Evolutionary conservation across 2,329 filamentous ascomycete genomes (phyloP).

Genomic region (Clonostachys rosea): DNA sequence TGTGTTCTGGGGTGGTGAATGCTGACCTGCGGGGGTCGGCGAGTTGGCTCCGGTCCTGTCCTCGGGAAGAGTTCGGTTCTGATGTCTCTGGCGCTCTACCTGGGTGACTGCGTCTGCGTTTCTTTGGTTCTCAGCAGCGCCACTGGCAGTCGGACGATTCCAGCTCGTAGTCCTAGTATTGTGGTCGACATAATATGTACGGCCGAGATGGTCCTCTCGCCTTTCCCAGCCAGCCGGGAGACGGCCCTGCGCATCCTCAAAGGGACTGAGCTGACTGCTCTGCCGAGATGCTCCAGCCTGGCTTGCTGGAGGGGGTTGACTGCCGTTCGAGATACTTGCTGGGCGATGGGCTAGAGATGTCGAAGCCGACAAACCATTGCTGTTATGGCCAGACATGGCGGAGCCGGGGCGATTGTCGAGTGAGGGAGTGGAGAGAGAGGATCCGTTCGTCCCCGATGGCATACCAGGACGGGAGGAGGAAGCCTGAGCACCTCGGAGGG

Average conservation of each 20-base stretch:
- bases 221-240: constrained; percentile 94
- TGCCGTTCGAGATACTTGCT: constrained; percentile 35
- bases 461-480: constrained; percentile 39
- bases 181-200: constrained; percentile 98
- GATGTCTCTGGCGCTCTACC: constrained; percentile 87
- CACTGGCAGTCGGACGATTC: constrained; percentile 81
- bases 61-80: constrained; percentile 92
- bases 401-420: constrained; percentile 47
- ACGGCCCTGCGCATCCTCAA: constrained; percentile 92
- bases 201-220: constrained; percentile 87
- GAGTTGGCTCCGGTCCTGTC: constrained; percentile 93
- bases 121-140: constrained; percentile 64
- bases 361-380: constrained; percentile 32
- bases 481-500: constrained; percentile 49
- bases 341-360: constrained; percentile 38
- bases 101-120: constrained; percentile 89
- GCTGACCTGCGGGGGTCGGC: constrained; percentile 64
- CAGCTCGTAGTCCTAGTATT: constrained; percentile 96
- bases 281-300: constrained; percentile 24
- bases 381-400: constrained; percentile 44
- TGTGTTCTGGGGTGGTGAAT: constrained; percentile 30
- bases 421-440: constrained; percentile 34
- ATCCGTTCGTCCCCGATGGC: constrained; percentile 25
- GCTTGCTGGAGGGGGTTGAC: constrained; percentile 5
- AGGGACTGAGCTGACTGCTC: constrained; percentile 67